These are phyloP conservation scores for Brassica cretica DNA, from an alignment of 345 rosid genomes.

Conservation along the genomic window DNA sequence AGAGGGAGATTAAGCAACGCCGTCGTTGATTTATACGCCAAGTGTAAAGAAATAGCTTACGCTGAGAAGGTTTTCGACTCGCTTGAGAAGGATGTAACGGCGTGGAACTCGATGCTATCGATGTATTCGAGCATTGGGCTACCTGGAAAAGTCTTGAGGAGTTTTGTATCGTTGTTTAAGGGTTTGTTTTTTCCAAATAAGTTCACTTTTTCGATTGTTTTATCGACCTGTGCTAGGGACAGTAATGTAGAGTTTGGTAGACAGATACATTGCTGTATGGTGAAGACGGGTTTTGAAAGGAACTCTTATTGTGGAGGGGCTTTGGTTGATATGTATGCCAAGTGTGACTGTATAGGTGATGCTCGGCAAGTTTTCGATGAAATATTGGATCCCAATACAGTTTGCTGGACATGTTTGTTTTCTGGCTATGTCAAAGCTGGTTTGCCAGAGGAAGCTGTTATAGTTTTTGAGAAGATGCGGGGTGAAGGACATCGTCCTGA, in stretches of 20 bases:
- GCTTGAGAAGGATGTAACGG: constrained; percentile 55
- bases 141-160: constrained; percentile 42
- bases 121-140: constrained; percentile 61
- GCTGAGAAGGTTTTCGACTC: constrained; percentile 61
- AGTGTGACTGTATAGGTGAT: constrained; percentile 54
- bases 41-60: constrained; percentile 55
- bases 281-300: constrained; percentile 60
- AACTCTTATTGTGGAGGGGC: constrained; percentile 70
- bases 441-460: constrained; percentile 65
- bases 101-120: constrained; percentile 82
- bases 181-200: constrained; percentile 59
- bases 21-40: constrained; percentile 78
- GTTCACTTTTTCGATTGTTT: constrained; percentile 68
- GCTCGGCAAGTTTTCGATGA: constrained; percentile 67
- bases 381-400: constrained; percentile 56
- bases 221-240: constrained; percentile 68
- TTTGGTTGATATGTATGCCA: constrained; percentile 81
- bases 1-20: constrained; percentile 57
- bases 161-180: constrained; percentile 46
- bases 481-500: constrained; percentile 61
- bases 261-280: constrained; percentile 56
- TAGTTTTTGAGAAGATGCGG: constrained; percentile 60
- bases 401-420: constrained; percentile 87
- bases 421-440: constrained; percentile 74
- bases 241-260: constrained; percentile 53